A percentile compares a stretch with the other conserved stretches of the same genome.
These are phyloP conservation scores for Xenosphaeropsis pyriputrescens DNA, from an alignment of 2,329 filamentous ascomycete genomes.

Conservation along the genomic window DNA sequence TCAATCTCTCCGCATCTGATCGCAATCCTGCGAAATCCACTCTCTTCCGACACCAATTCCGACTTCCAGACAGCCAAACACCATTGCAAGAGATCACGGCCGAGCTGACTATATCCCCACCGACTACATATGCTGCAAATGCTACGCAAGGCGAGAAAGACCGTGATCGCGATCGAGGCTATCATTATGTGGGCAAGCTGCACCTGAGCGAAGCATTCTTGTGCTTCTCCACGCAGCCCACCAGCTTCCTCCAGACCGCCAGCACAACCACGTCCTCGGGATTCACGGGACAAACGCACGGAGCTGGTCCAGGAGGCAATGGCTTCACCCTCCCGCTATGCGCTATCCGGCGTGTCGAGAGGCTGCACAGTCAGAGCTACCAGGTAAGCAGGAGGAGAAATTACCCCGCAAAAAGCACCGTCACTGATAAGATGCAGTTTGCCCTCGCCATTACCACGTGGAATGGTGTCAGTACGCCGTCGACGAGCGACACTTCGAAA, in stretches of 20 bases:
- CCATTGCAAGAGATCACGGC: slow-evolving; percentile 94
- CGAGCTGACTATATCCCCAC: slow-evolving; percentile 75
- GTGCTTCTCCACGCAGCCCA: slow-evolving; percentile 89
- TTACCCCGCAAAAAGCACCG: not conserved
- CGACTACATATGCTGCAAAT: slow-evolving; percentile 29
- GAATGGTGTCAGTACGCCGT: slow-evolving; percentile 54
- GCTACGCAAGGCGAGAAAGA: slow-evolving; percentile 56
- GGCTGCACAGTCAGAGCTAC: slow-evolving; percentile 83
- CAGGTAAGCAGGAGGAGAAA: slow-evolving; percentile 27
- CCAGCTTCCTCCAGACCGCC: slow-evolving; percentile 71
- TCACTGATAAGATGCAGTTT: slow-evolving; percentile 36
- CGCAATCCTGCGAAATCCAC: slow-evolving; percentile 79
- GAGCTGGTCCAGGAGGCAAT: slow-evolving; percentile 84
- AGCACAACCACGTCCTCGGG: slow-evolving; percentile 66
- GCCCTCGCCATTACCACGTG: slow-evolving; percentile 89
- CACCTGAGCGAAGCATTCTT: slow-evolving; percentile 90
- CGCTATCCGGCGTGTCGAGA: slow-evolving; percentile 80
- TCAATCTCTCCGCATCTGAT: slow-evolving; percentile 59
- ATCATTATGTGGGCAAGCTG: slow-evolving; percentile 82
- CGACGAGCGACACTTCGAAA: slow-evolving; percentile 30
- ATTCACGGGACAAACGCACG: slow-evolving; percentile 87
- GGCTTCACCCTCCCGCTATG: slow-evolving; percentile 91
- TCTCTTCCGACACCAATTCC: slow-evolving; percentile 92
- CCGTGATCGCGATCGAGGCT: slow-evolving; percentile 51
- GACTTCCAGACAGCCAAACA: slow-evolving; percentile 80